These are phyloP conservation scores for Claviceps paspali DNA, from an alignment of 2,329 filamentous ascomycete genomes.

Conservation along the genomic window DNA sequence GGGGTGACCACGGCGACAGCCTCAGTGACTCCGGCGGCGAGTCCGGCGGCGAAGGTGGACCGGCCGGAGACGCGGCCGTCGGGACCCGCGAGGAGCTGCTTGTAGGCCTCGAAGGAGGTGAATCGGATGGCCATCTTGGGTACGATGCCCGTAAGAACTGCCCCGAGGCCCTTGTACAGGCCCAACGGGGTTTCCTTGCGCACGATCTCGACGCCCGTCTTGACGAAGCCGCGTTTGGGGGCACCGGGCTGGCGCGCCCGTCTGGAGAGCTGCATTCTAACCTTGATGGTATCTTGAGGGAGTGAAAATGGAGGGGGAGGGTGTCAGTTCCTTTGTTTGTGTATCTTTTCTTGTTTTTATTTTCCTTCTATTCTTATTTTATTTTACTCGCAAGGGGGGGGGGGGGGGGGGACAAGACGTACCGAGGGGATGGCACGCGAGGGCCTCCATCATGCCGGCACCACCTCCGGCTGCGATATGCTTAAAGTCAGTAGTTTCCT, in stretches of 20 bases:
- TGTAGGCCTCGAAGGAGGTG: slow-evolving; percentile 93
- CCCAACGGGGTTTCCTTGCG: slow-evolving; percentile 80
- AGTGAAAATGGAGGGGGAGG: no score
- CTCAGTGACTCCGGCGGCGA: slow-evolving; percentile 88
- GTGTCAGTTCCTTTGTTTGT: no score
- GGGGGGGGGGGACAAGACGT: slow-evolving; percentile 22
- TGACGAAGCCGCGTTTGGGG: slow-evolving; percentile 75
- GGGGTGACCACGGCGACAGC: slow-evolving; percentile 92
- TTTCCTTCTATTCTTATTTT: no score
- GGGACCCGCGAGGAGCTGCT: slow-evolving; percentile 60
- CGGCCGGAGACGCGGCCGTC: slow-evolving; percentile 52
- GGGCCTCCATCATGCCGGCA: slow-evolving; percentile 98
- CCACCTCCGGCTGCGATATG: slow-evolving; percentile 91
- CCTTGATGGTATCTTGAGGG: slow-evolving; percentile 99
- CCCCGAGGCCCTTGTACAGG: slow-evolving; percentile 95
- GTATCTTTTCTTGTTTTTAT: no score
- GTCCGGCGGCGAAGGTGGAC: slow-evolving; percentile 60
- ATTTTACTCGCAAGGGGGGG: no score
- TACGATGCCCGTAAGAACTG: slow-evolving; percentile 88
- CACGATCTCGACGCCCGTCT: slow-evolving; percentile 75
- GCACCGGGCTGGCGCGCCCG: slow-evolving; percentile 70
- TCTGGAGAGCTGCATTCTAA: slow-evolving; percentile 94
- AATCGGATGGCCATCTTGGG: slow-evolving; percentile 99
- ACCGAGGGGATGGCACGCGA: slow-evolving; percentile 89
- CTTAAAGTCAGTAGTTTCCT: neutral